A percentile compares a stretch with the other conserved stretches of the same genome.
Conservation (phyloP, 495 filamentous ascomycete genomes). For the Annulohypoxylon maeteangense region DNA sequence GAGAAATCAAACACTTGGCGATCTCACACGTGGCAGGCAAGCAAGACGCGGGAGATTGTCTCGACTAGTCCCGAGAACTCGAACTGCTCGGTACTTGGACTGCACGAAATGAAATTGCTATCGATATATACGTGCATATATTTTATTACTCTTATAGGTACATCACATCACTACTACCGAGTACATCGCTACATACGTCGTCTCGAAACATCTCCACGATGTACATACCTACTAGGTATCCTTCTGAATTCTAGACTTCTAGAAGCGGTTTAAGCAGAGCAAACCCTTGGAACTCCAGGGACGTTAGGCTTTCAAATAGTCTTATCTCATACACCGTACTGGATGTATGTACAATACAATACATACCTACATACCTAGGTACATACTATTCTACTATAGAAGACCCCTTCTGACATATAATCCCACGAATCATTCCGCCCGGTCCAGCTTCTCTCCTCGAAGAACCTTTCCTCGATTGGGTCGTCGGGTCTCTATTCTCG, state of each 20-base stretch:
- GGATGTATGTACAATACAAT: no score
- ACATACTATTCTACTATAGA: not conserved
- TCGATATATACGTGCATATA: conserved; percentile 16
- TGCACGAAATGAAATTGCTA: conserved; percentile 36
- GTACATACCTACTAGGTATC: not conserved
- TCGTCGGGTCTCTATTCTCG: conserved; percentile 2
- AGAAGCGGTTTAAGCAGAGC: not conserved
- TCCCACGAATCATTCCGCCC: not conserved
- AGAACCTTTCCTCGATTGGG: conserved; percentile 14
- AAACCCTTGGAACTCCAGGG: not conserved
- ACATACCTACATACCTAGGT: not conserved
- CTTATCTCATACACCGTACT: conserved; percentile 5
- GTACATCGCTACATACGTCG: not conserved
- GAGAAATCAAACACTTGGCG: conserved; percentile 25
- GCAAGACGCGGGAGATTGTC: conserved; percentile 39
- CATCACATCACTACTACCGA: no score
- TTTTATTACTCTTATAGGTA: no score
- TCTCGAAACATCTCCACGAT: not conserved
- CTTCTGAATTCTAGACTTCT: not conserved
- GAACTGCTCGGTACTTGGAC: conserved; percentile 34
- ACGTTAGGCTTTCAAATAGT: conserved; percentile 13
- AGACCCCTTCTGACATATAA: conserved; percentile 5
- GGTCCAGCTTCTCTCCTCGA: not conserved
- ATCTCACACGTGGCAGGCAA: conserved; percentile 44
- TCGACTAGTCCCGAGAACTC: conserved; percentile 30